Base-by-base conservation (phyloP, 2,329 filamentous ascomycete species). In the Ophiosphaerella narmari region DNA sequence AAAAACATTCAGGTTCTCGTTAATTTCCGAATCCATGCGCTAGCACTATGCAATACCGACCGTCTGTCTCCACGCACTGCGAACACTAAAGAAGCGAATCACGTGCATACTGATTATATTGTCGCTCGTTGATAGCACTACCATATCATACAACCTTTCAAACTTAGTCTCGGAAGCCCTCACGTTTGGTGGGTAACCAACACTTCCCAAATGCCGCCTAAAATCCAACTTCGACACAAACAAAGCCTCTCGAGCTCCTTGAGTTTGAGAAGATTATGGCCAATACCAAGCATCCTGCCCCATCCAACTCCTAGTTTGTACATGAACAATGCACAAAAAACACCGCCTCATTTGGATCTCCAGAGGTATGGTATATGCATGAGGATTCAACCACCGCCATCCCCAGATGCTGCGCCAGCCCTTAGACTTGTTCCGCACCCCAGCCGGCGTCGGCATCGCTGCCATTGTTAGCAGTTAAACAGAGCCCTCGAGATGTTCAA, bases 351-450 rank as follows among this genome's bases (percentile, higher is more conserved):
- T 48, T 49, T 29, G 6, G 26, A 29, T 8, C 11, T 2, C 26
- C 7, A 29, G 11, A 11, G 26, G 34, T 39, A 52, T 32, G 44
- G 36, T 38, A 43, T 18, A 37, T 46, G 40, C 26, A 34, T 38
- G 57, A 63, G 57, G 55, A 63, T 44, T 66, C 62, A 50, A 60
- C 60, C 7, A 68, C 42, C 57, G 66, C 62, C 65, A 56, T 68
- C 64, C 63, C 59, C 62, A 39, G 23, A 31, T 29, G 2, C 7
- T 26, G 13, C 23, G 29, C 13, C 34, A 26, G 9, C 13, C 18
- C 49, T 68, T 78, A 81, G 34, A 81, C 78, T 64, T 81, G 79
- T 60, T 81, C 79, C 24, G 77, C 77, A 26, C 79, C 79, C 79
- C 79, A 81, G 39, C 79, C 77, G 36, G 75, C 76, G 58, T 81